A percentile compares a stretch with the other conserved stretches of the same genome.
Evolutionary conservation across 768 basidiomycete species (phyloP).

Genomic region (Polyporus arcularius): DNA sequence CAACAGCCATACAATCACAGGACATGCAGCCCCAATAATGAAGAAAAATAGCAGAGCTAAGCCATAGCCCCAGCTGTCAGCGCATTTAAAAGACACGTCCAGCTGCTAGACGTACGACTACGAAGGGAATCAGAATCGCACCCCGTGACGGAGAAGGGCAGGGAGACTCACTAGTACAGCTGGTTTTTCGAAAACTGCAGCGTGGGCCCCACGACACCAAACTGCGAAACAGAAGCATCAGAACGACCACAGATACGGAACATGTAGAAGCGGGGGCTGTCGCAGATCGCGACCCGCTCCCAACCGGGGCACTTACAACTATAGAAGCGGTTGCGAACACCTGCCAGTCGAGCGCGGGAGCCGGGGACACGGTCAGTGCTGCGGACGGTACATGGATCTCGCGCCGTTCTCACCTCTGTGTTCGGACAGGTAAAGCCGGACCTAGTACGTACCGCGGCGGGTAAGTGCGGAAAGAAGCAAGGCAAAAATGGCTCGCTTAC

Average conservation of each 20-base stretch:
- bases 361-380: constrained; percentile 8
- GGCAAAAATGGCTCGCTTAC: not conserved
- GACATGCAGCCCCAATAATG: constrained; percentile 67
- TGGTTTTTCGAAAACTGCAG: constrained; percentile 55
- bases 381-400: not conserved
- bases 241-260: not conserved
- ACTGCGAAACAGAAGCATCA: constrained; percentile 19
- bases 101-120: constrained; percentile 4
- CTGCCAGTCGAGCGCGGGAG: constrained; percentile 19
- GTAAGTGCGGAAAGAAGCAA: not conserved
- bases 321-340: constrained; percentile 48
- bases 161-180: constrained; percentile 56
- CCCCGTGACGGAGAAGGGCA: too few relatives aligned
- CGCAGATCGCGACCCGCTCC: not conserved
- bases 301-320: constrained; percentile 44
- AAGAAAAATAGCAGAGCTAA: constrained; percentile 69
- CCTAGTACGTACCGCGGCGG: not conserved
- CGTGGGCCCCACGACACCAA: constrained; percentile 71
- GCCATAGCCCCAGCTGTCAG: not conserved
- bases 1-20: constrained; percentile 61
- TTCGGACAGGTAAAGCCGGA: constrained; percentile 25
- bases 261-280: not conserved
- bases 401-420: constrained; percentile 36
- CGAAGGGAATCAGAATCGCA: not conserved
- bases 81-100: not conserved